Evolutionary conservation across 140 eudicot species (phyloP).

Genomic region (Flaveria floridana): DNA sequence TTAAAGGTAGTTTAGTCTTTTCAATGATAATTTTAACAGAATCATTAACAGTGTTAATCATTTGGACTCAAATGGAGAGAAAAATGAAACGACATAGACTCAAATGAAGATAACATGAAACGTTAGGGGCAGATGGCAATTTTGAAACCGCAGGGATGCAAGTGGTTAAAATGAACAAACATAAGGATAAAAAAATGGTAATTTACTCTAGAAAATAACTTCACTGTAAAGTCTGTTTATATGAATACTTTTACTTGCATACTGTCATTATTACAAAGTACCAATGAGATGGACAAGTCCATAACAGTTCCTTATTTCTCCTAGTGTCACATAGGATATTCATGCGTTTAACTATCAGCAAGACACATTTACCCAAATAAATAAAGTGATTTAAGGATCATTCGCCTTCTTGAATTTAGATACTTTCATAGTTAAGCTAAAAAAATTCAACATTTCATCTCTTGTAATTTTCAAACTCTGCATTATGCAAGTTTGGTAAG

Average conservation of each 20-base stretch:
- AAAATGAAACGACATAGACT: too few species aligned
- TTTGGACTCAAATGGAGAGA: too few species aligned
- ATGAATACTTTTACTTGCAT: background rate
- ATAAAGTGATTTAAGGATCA: background rate
- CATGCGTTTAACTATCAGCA: background rate
- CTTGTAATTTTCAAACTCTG: background rate
- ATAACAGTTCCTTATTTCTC: background rate
- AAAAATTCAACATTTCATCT: slow-evolving; percentile 1
- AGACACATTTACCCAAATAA: background rate
- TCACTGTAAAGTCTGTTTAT: background rate
- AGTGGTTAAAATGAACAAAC: too few species aligned
- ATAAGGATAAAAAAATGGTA: too few species aligned
- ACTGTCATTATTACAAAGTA: background rate
- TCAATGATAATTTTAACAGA: too few species aligned
- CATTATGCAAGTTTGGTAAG: background rate
- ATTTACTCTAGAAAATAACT: background rate
- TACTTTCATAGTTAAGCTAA: background rate
- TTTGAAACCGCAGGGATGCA: too few species aligned
- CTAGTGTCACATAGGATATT: background rate
- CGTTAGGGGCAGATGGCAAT: too few species aligned
- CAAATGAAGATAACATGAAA: too few species aligned
- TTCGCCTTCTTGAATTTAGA: background rate
- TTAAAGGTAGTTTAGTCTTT: too few species aligned
- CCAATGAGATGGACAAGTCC: background rate
- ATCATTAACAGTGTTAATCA: too few species aligned